Base-by-base conservation (phyloP, 2,329 filamentous ascomycete genomes). In the Aspergillus sojae region DNA sequence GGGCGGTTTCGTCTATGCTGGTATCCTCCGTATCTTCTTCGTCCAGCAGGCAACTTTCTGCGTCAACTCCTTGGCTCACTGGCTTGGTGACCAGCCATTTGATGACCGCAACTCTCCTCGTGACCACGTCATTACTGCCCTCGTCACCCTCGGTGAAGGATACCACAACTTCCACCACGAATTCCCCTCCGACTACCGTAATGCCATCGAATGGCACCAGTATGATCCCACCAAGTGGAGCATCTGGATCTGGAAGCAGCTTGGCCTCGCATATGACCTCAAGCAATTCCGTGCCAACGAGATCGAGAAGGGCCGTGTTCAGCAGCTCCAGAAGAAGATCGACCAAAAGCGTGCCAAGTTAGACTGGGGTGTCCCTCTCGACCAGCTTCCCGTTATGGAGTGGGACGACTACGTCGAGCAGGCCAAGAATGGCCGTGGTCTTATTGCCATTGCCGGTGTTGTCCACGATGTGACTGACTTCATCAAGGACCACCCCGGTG, bases 131-230 rank as follows among this genome's bases (percentile, higher is more conserved):
- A 88, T 96, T 80, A 96, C 92, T 46, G 92, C 92, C 52, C 82
- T 96, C 21, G 89, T 93, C 71, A 96, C 92, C 50, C 89, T 96
- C 26, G 92, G 92, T 56, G 92, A 94, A 81, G 92, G 92, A 34
- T 96, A 96, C 83, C 92, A 96, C 86, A 96, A 96, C 86, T 96
- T 96, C 86, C 92, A 96, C 82, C 92, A 96, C 85, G 92, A 96
- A 79, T 96, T 96, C 82, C 93, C 93, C 60, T 94, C 91, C 12
- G 92, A 96, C 79, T 96, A 95, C 87, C 91, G 92, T 77, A 96
- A 96, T 77, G 92, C 92, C 66, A 94, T 95, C 71, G 85, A 93
- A 80, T 96, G 92, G 92, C 90, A 89, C 82, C 92, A 96, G 82
- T 96, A 96, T 75, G 92, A 96, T 78, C 92, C 92, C 54, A 96